A percentile compares a stretch with the other conserved stretches of the same genome.
These are phyloP conservation scores for Cladosporium sp. DNA, from an alignment of 2,329 filamentous ascomycete genomes.

Conservation along the genomic window DNA sequence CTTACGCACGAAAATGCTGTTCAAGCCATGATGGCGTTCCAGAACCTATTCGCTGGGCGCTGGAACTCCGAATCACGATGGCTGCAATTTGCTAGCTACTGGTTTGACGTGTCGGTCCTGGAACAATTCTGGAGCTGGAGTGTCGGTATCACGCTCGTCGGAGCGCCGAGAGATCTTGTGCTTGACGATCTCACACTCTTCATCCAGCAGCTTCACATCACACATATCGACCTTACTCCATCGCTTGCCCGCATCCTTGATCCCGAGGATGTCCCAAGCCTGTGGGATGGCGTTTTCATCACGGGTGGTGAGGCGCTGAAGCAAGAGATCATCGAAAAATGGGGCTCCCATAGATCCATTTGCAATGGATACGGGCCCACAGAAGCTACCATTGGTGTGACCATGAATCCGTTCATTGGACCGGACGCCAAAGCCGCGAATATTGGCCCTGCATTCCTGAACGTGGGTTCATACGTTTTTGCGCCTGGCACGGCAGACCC, in stretches of 20 bases:
- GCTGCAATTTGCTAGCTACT: conserved; percentile 90
- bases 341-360: conserved; percentile 76
- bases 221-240: conserved; percentile 88
- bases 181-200: conserved; percentile 75
- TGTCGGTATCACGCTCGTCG: conserved; percentile 78
- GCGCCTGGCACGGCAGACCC: conserved; percentile 64
- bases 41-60: conserved; percentile 68
- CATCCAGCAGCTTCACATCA: conserved; percentile 70
- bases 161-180: conserved; percentile 77
- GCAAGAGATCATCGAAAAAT: conserved; percentile 81
- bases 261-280: conserved; percentile 73
- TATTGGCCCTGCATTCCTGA: conserved; percentile 81
- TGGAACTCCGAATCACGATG: conserved; percentile 73
- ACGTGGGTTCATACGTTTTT: conserved; percentile 80
- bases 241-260: conserved; percentile 75
- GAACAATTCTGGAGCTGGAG: conserved; percentile 97
- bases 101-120: conserved; percentile 89
- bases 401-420: conserved; percentile 80
- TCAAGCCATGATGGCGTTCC: conserved; percentile 85
- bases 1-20: conserved; percentile 86
- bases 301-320: conserved; percentile 86
- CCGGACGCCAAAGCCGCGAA: conserved; percentile 76
- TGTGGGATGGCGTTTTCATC: conserved; percentile 84
- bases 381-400: conserved; percentile 88
- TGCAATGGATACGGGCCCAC: conserved; percentile 92